Base-by-base conservation (phyloP, 305 asterid genomes). In the Nicotiana rustica region DNA sequence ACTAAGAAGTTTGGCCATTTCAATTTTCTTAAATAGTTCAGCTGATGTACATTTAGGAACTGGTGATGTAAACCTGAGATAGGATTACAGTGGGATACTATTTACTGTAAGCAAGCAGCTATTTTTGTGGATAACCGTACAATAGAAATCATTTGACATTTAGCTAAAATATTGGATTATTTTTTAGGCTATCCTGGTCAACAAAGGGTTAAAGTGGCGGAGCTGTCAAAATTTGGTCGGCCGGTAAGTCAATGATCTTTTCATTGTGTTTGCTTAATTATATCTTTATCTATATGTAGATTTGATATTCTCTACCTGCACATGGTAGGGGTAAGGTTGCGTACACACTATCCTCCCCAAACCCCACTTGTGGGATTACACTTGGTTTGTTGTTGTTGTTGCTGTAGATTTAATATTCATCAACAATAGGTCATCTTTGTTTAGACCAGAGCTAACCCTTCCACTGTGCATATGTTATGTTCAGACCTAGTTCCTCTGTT, bases 221-320 rank as follows among this genome's bases (percentile, higher is more conserved):
- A 95, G 89, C 92, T 92, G 52, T 92, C 99, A 84, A 93, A 93
- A 89, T 96, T 93, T 86, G 98, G 99, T 60, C 98, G 98, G 68
- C 98, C 99, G 3, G 98, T 95, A 87, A 91, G 95, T 86, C 56
- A 84, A 84, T 47, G 3, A 78, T 71, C 59, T 67, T 71, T 69
- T 35, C 56, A 79, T 81, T 12, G 31, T 29, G 29, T 21, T 41
- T 38, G 17, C 21, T 6, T n/a, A 17, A 1, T 80, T 21, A 38
- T 15, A 35, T 19, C 19, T 75, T 64, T 33, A 10, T 55, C 1
- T 41, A 18, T 19, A 0, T 10, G 4, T 71, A 18, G 10, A 71
- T 10, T 5, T n/a, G 1, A 15, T 44, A 73, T 21, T 10, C 17
- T 38, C 47, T 38, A 38, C 47, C 47, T 38, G 47, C 47, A 38